These are phyloP conservation scores for Otatea glauca DNA, from an alignment of 176 grass and related monocot species.

Conservation along the genomic window DNA sequence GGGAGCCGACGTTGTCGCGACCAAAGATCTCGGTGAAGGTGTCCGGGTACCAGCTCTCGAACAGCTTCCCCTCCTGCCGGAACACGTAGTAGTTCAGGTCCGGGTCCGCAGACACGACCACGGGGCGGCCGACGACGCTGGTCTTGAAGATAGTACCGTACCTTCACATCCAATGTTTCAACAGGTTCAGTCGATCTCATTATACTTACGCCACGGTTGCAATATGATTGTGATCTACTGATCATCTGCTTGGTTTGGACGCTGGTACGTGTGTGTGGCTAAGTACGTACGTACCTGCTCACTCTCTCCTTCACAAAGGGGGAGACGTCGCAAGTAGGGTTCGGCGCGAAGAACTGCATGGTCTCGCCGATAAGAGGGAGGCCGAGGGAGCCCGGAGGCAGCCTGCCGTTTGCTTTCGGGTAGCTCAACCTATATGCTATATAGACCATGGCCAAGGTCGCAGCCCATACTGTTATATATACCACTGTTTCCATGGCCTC, in stretches of 20 bases:
- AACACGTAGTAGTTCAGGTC: slow-evolving; percentile 73
- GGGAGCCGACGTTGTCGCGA: slow-evolving; percentile 66
- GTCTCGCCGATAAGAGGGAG: slow-evolving; percentile 68
- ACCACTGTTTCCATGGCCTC: slow-evolving; percentile 40
- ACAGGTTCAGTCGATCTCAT: slow-evolving; percentile 1
- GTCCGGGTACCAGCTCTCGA: slow-evolving; percentile 90
- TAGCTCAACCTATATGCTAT: slow-evolving; percentile 57
- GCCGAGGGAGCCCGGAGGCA: slow-evolving; percentile 73
- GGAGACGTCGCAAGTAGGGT: slow-evolving; percentile 61
- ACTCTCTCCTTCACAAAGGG: slow-evolving; percentile 64
- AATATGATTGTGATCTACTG: background rate
- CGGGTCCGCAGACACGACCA: slow-evolving; percentile 74
- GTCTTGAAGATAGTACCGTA: slow-evolving; percentile 73
- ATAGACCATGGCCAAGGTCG: slow-evolving; percentile 26
- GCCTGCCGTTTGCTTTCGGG: slow-evolving; percentile 49
- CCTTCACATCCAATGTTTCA: slow-evolving; percentile 5
- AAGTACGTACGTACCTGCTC: slow-evolving; percentile 39
- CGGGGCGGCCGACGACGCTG: slow-evolving; percentile 62
- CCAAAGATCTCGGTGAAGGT: slow-evolving; percentile 89
- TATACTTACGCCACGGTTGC: background rate
- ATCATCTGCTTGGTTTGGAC: background rate
- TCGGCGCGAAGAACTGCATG: slow-evolving; percentile 63
- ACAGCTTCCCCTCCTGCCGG: slow-evolving; percentile 82
- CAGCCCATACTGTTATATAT: slow-evolving; percentile 27
- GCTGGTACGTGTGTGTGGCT: background rate